Conservation (phyloP, 352 stramenopile genomes). For the Globisporangium paddicum region DNA sequence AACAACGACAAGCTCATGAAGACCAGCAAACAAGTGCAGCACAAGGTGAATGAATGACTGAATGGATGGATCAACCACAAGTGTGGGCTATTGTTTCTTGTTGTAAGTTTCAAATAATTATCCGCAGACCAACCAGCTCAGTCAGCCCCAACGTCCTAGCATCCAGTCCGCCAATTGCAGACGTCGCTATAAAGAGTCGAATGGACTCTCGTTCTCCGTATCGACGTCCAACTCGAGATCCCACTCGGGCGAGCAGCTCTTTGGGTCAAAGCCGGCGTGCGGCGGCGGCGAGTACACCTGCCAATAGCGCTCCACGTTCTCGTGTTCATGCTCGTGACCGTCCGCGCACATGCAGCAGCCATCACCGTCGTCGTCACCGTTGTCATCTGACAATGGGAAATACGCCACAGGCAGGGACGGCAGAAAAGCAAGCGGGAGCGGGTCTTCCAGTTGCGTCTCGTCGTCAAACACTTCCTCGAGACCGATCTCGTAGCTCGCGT, state of each 20-base stretch:
- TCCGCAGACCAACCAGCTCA: no score
- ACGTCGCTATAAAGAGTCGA: neutral
- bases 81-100: no score
- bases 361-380: neutral
- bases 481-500: constrained; percentile 4
- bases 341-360: constrained; percentile 8
- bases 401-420: neutral
- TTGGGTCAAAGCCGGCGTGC: constrained; percentile 7
- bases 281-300: constrained; percentile 12
- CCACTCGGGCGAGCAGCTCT: neutral
- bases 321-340: neutral
- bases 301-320: constrained; percentile 7
- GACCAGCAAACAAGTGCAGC: neutral
- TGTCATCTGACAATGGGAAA: neutral
- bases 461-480: constrained; percentile 6
- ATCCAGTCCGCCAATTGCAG: neutral
- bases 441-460: constrained; percentile 4
- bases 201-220: constrained; percentile 1
- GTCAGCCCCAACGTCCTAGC: neutral
- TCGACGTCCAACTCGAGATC: constrained; percentile 4
- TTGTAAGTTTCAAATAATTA: no score
- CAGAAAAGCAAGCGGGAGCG: neutral
- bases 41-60: neutral
- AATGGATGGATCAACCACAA: neutral
- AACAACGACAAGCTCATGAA: neutral